phyloP scores from a whole-genome alignment of 2,329 filamentous ascomycete species.

The Pseudogymnoascus sp. region DNA sequence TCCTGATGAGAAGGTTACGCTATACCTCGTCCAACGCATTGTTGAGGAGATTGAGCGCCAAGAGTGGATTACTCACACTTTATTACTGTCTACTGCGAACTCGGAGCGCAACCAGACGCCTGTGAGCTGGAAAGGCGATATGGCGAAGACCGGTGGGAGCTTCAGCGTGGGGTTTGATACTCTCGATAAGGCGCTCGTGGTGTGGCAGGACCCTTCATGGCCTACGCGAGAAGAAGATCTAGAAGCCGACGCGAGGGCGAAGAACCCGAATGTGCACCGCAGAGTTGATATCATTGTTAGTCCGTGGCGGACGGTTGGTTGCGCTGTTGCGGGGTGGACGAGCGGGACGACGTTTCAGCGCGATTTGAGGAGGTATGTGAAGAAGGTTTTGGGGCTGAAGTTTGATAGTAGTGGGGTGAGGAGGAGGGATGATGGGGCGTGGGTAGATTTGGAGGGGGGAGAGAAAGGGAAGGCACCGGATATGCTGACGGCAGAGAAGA shows the following conservation, averaged over 20 bases:
- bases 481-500: conserved; percentile 66
- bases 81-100: conserved; percentile 61
- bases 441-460: conserved; percentile 64
- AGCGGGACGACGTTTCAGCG: conserved; percentile 85
- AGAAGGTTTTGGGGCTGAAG: conserved; percentile 63
- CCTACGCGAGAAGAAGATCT: conserved; percentile 30
- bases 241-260: conserved; percentile 26
- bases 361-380: conserved; percentile 74
- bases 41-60: conserved; percentile 61
- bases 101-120: conserved; percentile 63
- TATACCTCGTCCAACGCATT: conserved; percentile 62
- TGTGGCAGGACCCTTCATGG: conserved; percentile 70
- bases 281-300: conserved; percentile 87
- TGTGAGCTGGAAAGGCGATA: conserved; percentile 44
- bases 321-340: conserved; percentile 80
- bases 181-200: conserved; percentile 83
- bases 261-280: conserved; percentile 68
- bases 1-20: conserved; percentile 59
- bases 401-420: conserved; percentile 88
- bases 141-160: conserved; percentile 19
- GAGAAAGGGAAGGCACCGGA: conserved; percentile 36
- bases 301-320: conserved; percentile 83
- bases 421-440: conserved; percentile 53
- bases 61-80: conserved; percentile 71
- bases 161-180: conserved; percentile 67